A percentile compares a stretch with the other conserved stretches of the same genome.
Conservation (phyloP, 768 basidiomycete genomes). For the Rhizopogon rudus region DNA sequence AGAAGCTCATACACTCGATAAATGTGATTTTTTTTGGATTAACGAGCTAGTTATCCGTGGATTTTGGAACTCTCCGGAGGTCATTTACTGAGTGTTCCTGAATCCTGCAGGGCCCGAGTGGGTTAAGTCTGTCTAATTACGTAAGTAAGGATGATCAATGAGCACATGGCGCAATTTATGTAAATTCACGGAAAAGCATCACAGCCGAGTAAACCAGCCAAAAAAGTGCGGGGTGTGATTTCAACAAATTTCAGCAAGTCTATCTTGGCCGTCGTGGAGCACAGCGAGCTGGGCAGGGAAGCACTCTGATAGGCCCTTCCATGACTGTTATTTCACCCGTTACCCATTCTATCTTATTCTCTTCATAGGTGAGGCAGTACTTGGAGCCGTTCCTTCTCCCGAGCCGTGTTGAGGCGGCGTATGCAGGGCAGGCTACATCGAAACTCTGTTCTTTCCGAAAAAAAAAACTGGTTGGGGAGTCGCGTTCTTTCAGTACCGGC, state of each 20-base stretch:
- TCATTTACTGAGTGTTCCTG: no score
- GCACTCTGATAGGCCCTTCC: not conserved
- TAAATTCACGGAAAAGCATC: no score
- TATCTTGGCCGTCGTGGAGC: conserved; percentile 12
- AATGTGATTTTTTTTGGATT: no score
- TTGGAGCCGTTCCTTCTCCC: conserved; percentile 1
- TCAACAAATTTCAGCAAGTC: conserved; percentile 4
- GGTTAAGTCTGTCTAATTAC: no score
- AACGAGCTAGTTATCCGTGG: no score
- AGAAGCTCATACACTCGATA: no score
- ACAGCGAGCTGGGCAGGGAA: conserved; percentile 11
- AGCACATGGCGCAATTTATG: no score
- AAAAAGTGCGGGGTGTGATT: not conserved
- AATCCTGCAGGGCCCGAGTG: no score
- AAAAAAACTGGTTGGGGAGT: conserved; percentile 1
- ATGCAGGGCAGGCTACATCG: not conserved
- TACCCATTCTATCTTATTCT: conserved; percentile 5
- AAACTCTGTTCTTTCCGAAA: not conserved
- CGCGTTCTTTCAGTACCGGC: not conserved
- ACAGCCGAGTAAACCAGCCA: no score
- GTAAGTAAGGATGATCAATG: no score
- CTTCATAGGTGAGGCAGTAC: conserved; percentile 1
- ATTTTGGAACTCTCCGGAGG: no score
- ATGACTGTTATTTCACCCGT: conserved; percentile 8
- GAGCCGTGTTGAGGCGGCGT: not conserved